Evolutionary conservation across 106 monocot genomes (phyloP).

Genomic region (Vanilla planifolia): DNA sequence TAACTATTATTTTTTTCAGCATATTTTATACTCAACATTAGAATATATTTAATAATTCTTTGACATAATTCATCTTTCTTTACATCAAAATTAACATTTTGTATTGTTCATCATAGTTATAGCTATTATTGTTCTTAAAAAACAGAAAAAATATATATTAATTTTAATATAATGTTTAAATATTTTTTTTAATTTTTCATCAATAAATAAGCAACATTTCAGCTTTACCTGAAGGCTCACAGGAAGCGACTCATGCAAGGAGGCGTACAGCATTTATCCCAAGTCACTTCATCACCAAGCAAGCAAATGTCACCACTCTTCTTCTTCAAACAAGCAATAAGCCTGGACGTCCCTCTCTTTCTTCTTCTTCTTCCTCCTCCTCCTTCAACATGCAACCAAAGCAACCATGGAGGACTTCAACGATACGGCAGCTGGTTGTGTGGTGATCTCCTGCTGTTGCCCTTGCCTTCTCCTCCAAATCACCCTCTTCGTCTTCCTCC

Average conservation of each 20-base stretch:
- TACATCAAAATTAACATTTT: too few species aligned
- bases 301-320: not conserved
- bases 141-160: too few species aligned
- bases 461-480: conserved; percentile 21
- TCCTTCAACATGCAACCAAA: not conserved
- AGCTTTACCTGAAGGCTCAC: not conserved
- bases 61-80: too few species aligned
- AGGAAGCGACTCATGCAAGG: not conserved
- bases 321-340: not conserved
- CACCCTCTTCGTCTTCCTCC: conserved; percentile 6
- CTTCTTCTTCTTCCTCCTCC: not conserved
- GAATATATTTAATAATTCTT: too few species aligned
- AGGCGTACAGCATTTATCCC: not conserved
- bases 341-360: not conserved
- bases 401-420: conserved; percentile 14
- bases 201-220: too few species aligned
- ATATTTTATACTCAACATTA: too few species aligned
- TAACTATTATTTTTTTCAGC: too few species aligned
- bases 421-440: conserved; percentile 11
- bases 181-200: too few species aligned
- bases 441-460: conserved; percentile 20
- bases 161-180: too few species aligned
- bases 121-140: too few species aligned
- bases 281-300: conserved; percentile 2
- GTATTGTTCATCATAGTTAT: too few species aligned